phyloP scores from a whole-genome alignment of 2,329 filamentous ascomycete genomes.

The Fusarium floridanum region DNA sequence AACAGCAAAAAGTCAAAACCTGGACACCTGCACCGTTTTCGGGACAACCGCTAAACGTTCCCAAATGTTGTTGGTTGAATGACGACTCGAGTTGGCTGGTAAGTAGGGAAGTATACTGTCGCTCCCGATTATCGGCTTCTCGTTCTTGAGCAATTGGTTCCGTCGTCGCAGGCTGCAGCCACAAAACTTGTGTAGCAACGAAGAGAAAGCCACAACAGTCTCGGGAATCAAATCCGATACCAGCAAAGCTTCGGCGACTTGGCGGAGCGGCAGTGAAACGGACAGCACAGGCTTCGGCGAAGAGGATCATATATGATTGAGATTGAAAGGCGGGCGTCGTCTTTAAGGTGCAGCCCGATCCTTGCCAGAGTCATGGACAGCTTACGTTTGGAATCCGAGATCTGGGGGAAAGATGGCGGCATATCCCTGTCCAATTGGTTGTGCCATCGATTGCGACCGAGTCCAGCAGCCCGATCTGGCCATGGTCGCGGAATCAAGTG shows the following conservation, averaged over 20 bases:
- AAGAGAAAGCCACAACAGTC: neutral
- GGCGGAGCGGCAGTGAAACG: neutral
- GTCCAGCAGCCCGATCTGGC: constrained; percentile 44
- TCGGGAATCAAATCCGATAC: constrained; percentile 13
- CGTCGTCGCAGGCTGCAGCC: constrained; percentile 11
- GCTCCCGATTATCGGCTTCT: constrained; percentile 2
- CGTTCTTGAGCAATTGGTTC: constrained; percentile 6
- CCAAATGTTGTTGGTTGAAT: neutral
- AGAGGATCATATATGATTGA: constrained; percentile 3
- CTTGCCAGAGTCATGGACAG: constrained; percentile 37
- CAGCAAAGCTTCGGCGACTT: neutral
- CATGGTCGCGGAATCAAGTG: constrained; percentile 45
- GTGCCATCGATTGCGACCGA: constrained; percentile 41
- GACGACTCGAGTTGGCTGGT: neutral
- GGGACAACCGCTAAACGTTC: neutral
- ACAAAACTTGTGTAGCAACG: constrained; percentile 13
- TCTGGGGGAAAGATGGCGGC: constrained; percentile 37
- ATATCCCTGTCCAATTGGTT: constrained; percentile 41
- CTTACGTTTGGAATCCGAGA: constrained; percentile 45
- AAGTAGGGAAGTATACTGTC: neutral
- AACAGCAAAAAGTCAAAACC: constrained; percentile 1
- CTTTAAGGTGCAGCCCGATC: constrained; percentile 34
- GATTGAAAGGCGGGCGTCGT: constrained; percentile 22
- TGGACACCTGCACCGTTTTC: neutral
- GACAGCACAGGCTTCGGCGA: constrained; percentile 1